Evolutionary conservation across 768 basidiomycete species (phyloP), one percentile per base, ranked within the genome.

Genomic region (Naganishia vaughanmartiniae): DNA sequence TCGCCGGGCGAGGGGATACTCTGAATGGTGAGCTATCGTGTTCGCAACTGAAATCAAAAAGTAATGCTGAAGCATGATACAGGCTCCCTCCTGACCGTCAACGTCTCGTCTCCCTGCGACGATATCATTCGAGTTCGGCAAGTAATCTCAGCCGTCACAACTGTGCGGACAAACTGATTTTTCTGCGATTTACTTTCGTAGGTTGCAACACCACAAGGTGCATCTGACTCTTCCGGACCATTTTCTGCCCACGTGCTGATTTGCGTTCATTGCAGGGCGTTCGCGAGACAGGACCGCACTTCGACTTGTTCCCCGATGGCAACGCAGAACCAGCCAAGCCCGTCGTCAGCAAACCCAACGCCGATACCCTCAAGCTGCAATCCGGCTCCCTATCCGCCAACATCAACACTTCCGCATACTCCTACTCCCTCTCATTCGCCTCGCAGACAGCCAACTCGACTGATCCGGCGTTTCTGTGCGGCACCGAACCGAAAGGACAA

Each of bases 281-380:
- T 71, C 71, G 74, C 51, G 79, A 85, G 19, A 83, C 84, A 6
- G 78, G 78, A 4, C 84, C 87, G 15, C 78, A 78, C 46, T 89
- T 89, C 70, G 82, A 85, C 30, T 84, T 89, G 39, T 90, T 89
- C 78, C 88, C 88, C 4, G 85, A 89, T 73, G 86, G 75, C 83
- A 85, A 81, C 28, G 82, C 84, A 4, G 82, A 87, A 19, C 77
- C 86, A 46, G 83, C 83, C 4, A 85, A 83, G 36, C 82, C 83
- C 45, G 78, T 78, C 5, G 74, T 88, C 10, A 54, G 82, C 10
- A 85, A 84, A 46, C 82, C 84, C 34, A 80, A 79, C 9, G 74
- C 87, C 2, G 45, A 74, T n/a, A 76, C 77, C 65, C 2, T 67
- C 57, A 45, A 42, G 30, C 51, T 88, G 46, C 77, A 82, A 31